These are phyloP conservation scores for Corylus avellana DNA, from an alignment of 306 rosid genomes.

Conservation along the genomic window DNA sequence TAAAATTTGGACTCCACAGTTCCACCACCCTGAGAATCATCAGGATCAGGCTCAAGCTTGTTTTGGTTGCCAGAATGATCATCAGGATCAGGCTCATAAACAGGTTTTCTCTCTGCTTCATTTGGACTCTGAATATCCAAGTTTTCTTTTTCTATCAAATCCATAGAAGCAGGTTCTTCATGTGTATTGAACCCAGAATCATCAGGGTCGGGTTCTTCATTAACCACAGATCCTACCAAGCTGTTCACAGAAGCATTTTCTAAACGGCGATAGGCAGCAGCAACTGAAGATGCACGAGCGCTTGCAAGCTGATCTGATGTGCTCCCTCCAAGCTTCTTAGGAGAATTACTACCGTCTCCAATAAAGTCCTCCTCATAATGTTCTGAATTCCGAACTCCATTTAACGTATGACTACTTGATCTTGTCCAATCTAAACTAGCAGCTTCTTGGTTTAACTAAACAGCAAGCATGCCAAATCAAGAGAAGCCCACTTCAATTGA, in stretches of 20 bases:
- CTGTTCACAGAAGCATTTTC: constrained; percentile 40
- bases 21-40: constrained; percentile 44
- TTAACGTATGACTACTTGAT: constrained; percentile 74
- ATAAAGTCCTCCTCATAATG: constrained; percentile 46
- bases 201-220: constrained; percentile 54
- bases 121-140: constrained; percentile 25
- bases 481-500: constrained; percentile 9
- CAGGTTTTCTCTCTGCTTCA: constrained; percentile 26
- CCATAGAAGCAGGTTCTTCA: constrained; percentile 33
- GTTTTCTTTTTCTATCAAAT: constrained; percentile 30
- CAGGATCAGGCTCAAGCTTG: constrained; percentile 62
- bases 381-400: constrained; percentile 51
- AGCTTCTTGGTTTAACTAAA: constrained; percentile 87
- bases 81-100: constrained; percentile 62
- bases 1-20: constrained; percentile 24
- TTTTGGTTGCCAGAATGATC: constrained; percentile 35
- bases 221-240: constrained; percentile 35
- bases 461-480: constrained; percentile 33
- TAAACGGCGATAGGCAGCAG: constrained; percentile 73
- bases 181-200: constrained; percentile 28
- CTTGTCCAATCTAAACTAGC: constrained; percentile 90
- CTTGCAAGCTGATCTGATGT: constrained; percentile 41
- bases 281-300: constrained; percentile 75
- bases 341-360: constrained; percentile 37
- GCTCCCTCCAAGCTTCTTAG: constrained; percentile 86